Evolutionary conservation across 1,284 basidiomycete genomes (phyloP), one percentile per base, ranked within the genome.

Genomic region (Ceratorhiza oryzae-sativae): DNA sequence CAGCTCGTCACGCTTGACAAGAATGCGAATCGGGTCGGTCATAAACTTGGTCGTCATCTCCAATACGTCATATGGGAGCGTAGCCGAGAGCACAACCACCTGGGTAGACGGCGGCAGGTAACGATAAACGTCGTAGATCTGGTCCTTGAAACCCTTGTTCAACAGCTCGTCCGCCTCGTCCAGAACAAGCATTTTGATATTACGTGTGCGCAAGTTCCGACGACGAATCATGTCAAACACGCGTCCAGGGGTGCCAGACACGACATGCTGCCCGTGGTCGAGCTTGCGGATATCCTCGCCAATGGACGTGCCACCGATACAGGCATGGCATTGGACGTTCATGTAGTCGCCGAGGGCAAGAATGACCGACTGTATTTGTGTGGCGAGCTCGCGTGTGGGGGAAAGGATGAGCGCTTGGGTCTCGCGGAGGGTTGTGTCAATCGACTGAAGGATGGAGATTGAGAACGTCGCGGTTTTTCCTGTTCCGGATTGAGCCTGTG

Each of bases 11-110:
- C 97, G 95, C 86, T 99, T 98, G 81, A 99, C 97, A 75, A 99
- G 90, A 79, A 99, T 98, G 70, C 97, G 92, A 77, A 99, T 94
- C 25, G 95, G 95, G 80, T 99, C 97, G 60, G 95, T 98, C 97
- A 99, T 99, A 86, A 99, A 99, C 84, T 99, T 99, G 65, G 94
- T 98, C 25, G 97, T 99, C 94, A 99, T 98, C 84, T 99, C 97
- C 79, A 99, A 83, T 27, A 99, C 97, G 79, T 99, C 97, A 79
- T 97, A 94, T 0, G 97, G 97, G 58, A 99, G 85, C 5, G 97
- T 99, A 25, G 97, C 96, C 76, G 94, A 97, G 74, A 99, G 87
- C 39, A 98, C 87, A 39, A 98, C 96, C 58, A 99, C 97, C 81
- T 99, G 97, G 1, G 97, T 99, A 53, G 95, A 95, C 5, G 97